Evolutionary conservation across 1,284 basidiomycete genomes (phyloP).

Genomic region (Puccinia hordei): DNA sequence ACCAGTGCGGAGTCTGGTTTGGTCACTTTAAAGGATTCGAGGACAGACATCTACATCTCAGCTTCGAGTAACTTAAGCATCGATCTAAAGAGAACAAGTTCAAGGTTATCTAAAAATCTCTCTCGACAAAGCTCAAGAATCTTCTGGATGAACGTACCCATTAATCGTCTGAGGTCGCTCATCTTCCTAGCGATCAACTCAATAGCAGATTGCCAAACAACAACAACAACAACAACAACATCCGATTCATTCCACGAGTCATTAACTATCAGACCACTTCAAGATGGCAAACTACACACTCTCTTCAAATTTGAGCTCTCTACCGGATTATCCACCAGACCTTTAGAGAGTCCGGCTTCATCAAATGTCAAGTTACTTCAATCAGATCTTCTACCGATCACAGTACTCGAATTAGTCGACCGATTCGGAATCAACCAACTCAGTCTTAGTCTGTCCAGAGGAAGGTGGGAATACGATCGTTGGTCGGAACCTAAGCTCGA

Average conservation of each 20-base stretch:
- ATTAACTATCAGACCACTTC: slow-evolving; percentile 72
- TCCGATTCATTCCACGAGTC: slow-evolving; percentile 64
- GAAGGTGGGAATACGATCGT: slow-evolving; percentile 53
- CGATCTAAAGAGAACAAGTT: too few species aligned
- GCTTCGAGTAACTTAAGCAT: too few species aligned
- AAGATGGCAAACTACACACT: slow-evolving; percentile 79
- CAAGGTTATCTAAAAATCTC: not conserved
- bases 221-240: not conserved
- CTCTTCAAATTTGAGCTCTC: slow-evolving; percentile 77
- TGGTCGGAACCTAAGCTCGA: slow-evolving; percentile 38
- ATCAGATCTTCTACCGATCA: slow-evolving; percentile 71
- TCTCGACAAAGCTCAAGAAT: not conserved
- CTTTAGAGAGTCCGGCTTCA: not conserved
- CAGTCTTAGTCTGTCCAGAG: slow-evolving; percentile 65
- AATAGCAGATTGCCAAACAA: not conserved
- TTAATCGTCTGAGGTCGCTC: slow-evolving; percentile 2
- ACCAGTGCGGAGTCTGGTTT: too few species aligned
- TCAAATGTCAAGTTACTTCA: slow-evolving; percentile 5
- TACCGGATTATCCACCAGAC: slow-evolving; percentile 54
- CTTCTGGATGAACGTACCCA: not conserved
- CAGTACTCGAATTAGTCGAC: slow-evolving; percentile 79
- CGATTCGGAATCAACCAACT: slow-evolving; percentile 81
- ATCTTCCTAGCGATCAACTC: slow-evolving; percentile 4
- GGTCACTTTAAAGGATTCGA: too few species aligned
- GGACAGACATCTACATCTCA: too few species aligned